Conservation (phyloP, 805 yeast species). For the Saccharomyces mikatae region DNA sequence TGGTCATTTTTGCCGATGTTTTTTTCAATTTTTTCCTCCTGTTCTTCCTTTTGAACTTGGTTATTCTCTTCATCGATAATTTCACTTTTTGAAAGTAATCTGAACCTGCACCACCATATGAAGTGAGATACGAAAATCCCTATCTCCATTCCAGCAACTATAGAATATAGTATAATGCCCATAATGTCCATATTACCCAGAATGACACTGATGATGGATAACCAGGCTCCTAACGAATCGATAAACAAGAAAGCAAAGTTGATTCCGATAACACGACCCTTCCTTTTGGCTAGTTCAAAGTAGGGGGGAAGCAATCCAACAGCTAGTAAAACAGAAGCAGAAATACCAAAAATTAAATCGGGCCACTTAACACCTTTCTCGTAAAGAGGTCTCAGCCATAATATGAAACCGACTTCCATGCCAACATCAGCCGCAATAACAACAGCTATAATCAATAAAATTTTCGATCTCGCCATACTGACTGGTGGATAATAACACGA, state of each 20-base stretch:
- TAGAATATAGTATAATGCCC: constrained; percentile 67
- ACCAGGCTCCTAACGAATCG: constrained; percentile 77
- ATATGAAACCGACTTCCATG: constrained; percentile 59
- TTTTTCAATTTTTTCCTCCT: not conserved
- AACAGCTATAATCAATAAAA: constrained; percentile 30
- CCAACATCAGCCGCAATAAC: constrained; percentile 45
- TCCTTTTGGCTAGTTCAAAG: constrained; percentile 67
- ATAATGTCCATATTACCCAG: constrained; percentile 65
- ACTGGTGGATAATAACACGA: constrained; percentile 69
- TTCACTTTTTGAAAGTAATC: constrained; percentile 15
- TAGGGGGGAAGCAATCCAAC: constrained; percentile 84
- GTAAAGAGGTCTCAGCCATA: constrained; percentile 57
- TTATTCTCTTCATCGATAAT: not conserved
- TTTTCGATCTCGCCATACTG: constrained; percentile 28
- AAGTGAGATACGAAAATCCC: constrained; percentile 69
- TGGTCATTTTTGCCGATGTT: not conserved
- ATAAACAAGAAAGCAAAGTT: constrained; percentile 69
- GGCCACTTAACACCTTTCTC: constrained; percentile 62
- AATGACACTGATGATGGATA: constrained; percentile 56
- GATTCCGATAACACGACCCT: constrained; percentile 83
- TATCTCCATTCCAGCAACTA: constrained; percentile 65
- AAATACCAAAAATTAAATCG: constrained; percentile 63
- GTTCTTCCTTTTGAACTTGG: not conserved
- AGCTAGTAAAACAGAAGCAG: constrained; percentile 70
- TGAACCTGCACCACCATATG: constrained; percentile 54